A percentile compares a stretch with the other conserved stretches of the same genome.
Evolutionary conservation across 352 stramenopile species (phyloP).

Genomic region (Globisporangium cederbergense): DNA sequence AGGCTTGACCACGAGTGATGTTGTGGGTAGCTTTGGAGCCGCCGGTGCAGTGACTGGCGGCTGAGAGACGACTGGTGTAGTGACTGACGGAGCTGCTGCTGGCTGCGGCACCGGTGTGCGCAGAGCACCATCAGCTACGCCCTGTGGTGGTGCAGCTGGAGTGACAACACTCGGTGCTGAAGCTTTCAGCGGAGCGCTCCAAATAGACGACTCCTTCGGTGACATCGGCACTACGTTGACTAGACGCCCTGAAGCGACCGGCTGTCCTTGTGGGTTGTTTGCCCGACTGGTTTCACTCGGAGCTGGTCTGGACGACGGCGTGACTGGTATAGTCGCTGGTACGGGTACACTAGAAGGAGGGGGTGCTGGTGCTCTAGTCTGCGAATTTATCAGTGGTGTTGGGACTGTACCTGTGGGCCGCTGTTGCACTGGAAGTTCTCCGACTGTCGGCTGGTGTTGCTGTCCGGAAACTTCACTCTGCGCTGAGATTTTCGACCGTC

Average conservation of each 20-base stretch:
- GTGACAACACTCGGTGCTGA: neutral
- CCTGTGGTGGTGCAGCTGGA: neutral
- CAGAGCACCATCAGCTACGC: no score
- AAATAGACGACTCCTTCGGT: neutral
- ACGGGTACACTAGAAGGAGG: neutral
- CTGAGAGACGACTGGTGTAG: no score
- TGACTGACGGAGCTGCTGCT: no score
- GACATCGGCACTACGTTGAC: neutral
- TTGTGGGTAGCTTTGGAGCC: no score
- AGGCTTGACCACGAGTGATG: no score
- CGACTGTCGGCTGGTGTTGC: neutral
- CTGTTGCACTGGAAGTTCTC: neutral
- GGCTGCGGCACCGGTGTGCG: neutral
- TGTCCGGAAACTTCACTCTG: neutral
- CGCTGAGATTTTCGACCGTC: slow-evolving; percentile 18
- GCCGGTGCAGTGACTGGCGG: no score
- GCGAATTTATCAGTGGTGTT: neutral
- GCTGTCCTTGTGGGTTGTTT: neutral
- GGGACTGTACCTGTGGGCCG: neutral
- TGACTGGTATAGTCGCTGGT: neutral
- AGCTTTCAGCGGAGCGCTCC: neutral
- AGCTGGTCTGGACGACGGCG: neutral
- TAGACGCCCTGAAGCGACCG: neutral
- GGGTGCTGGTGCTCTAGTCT: neutral
- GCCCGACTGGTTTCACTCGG: neutral